Base-by-base conservation (phyloP, 106 monocot species). In the Agapanthus africanus region DNA sequence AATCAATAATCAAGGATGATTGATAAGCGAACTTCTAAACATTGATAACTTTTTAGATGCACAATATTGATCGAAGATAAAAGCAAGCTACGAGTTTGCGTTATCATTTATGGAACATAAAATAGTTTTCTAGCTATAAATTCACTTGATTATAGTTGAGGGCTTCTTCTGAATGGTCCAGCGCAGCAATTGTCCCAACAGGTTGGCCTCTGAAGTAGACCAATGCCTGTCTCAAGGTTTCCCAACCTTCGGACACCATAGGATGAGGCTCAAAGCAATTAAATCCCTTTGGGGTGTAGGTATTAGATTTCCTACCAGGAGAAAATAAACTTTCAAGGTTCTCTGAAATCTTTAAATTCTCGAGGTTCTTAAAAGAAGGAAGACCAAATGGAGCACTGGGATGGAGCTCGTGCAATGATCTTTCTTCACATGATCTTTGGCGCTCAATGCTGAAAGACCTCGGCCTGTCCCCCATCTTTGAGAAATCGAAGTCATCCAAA, bases 161-260 rank as follows among this genome's bases (percentile, higher is more conserved):
- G 35, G 74, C 71, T 37, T 81, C 78, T 65, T 67, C 78, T 57
- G 81, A 74, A 65, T 66, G 67, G 38, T 84, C 83, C 25, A 77
- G 13, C 42, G 85, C 85, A 85, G 85, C 85, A 81, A 85, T 73
- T 23, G 85, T 85, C 62, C 85, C 85, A 33, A 81, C 74, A 11
- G 74, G 77, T 39, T 50, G 28, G 3, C 78, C 81, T 63, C 68
- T 65, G 37, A 75, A 85, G 35, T 81, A 54, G 19, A 85, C 74
- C 52, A 78, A 49, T 31, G 85, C 67, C 26, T 34, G 71, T 28
- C 61, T 78, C 16, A 85, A 66, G 31, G 78, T 67, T 31, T 75
- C 78, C 80, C 80, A 85, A 71, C 52, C 85, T 78, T 80, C 78
- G 16, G 25, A 13, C 8, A 69, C 6, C 13, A 69, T 67, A 36